These are phyloP conservation scores for Laburnicola sp. DNA, from an alignment of 2,329 filamentous ascomycete genomes.

Conservation along the genomic window DNA sequence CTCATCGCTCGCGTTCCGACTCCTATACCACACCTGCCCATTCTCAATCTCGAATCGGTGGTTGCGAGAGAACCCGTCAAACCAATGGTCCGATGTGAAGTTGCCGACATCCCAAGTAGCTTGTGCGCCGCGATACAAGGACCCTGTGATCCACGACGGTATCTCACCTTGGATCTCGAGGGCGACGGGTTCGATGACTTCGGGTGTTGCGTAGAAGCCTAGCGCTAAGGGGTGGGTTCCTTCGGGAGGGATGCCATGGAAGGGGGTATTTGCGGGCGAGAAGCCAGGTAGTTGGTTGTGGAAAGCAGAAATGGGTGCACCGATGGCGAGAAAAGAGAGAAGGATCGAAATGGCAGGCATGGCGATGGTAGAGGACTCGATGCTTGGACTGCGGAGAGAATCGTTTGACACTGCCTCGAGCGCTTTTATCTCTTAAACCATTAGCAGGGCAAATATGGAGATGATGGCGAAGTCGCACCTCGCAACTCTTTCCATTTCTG, in stretches of 20 bases:
- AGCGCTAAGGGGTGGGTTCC: constrained; percentile 4
- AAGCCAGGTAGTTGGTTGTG: not conserved
- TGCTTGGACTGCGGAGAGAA: not conserved
- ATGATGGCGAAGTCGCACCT: not conserved
- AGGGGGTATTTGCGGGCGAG: not conserved
- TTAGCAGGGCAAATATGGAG: not conserved
- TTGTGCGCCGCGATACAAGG: constrained; percentile 12
- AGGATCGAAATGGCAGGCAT: not conserved
- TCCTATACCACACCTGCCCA: constrained; percentile 8
- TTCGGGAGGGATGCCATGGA: constrained; percentile 6
- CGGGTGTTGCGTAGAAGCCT: constrained; percentile 11
- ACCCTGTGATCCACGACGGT: constrained; percentile 7
- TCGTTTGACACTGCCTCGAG: not conserved
- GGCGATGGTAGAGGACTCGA: not conserved
- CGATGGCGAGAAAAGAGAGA: not conserved
- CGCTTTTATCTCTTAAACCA: not conserved
- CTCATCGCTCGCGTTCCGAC: constrained; percentile 9
- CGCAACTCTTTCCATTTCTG: not conserved
- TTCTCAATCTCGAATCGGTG: constrained; percentile 12
- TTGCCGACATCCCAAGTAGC: constrained; percentile 12
- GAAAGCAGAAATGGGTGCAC: not conserved
- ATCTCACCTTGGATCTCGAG: constrained; percentile 10
- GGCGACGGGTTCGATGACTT: constrained; percentile 1
- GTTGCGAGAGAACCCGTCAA: constrained; percentile 13
- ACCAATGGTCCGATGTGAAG: constrained; percentile 11